Evolutionary conservation across 768 basidiomycete genomes (phyloP), one percentile per base, ranked within the genome.

Genomic region (Pisolithus orientalis): DNA sequence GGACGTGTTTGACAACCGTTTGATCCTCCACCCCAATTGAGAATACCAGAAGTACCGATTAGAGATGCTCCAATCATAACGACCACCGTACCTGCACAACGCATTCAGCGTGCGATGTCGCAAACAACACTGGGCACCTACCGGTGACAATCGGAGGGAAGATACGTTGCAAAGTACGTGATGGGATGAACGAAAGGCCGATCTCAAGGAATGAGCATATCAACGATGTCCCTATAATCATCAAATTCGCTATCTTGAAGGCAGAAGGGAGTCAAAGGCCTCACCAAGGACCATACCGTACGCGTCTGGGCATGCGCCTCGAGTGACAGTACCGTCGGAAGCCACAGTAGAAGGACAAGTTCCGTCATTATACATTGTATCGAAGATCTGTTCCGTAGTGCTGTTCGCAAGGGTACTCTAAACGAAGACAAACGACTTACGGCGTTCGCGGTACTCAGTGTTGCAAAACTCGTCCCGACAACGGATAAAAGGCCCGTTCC

Each of bases 141-240:
- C 83, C 84, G 0, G 90, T 92, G 5, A 93, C 84, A 55, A 90
- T 74, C 0, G 90, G 90, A 1, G 90, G 90, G 64, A 93, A 91
- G 51, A 88, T 72, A 17, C 79, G 73, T 61, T 83, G 78, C 24
- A 89, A 69, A 2, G 74, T 71, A 13, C 79, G 76, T 1, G 83
- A 74, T 0, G 86, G 82, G n/a, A 86, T 74, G 65, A 92, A 90
- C 0, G 86, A 82, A 61, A 92, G 68, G 54, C 75, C 75, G n/a
- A 92, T 90, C 66, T 91, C 86, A 40, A 90, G 76, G 69, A 92
- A 82, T 1, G 85, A 80, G 59, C 87, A 90, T 54, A 90, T 78
- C 21, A 90, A 70, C 0, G 85, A 84, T 0, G 90, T 89, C 10
- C 87, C 87, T 84, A 57, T 7, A 57, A 13, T 2, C 24, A 32